Evolutionary conservation across 768 basidiomycete species (phyloP).

Genomic region (Russula sp.): DNA sequence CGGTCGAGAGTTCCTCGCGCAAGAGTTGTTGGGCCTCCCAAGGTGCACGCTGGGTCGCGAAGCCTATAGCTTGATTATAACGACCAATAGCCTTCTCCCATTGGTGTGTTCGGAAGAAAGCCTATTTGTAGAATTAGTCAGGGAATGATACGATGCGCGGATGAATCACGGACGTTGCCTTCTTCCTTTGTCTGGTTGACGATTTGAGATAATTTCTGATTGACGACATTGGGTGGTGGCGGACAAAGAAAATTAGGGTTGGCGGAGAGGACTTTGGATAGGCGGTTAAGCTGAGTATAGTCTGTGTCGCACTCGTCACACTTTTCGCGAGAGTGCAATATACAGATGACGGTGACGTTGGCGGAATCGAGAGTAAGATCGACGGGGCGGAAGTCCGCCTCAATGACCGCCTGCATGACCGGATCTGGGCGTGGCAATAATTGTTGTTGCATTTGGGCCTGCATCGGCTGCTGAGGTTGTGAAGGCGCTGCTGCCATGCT

Average conservation of each 20-base stretch:
- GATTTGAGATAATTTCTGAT: conserved; percentile 66
- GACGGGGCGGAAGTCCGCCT: conserved; percentile 60
- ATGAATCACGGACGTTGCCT: conserved; percentile 68
- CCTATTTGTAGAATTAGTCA: conserved; percentile 36
- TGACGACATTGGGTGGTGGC: conserved; percentile 73
- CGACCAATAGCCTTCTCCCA: conserved; percentile 65
- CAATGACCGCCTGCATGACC: conserved; percentile 67
- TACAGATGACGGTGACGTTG: conserved; percentile 53
- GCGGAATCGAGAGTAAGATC: conserved; percentile 52
- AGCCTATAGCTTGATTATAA: conserved; percentile 71
- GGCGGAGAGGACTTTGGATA: conserved; percentile 60
- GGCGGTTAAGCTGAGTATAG: conserved; percentile 68
- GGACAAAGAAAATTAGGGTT: conserved; percentile 72
- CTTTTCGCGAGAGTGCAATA: conserved; percentile 61
- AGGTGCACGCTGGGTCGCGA: conserved; percentile 76
- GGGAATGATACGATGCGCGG: conserved; percentile 18
- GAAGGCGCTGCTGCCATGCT: conserved; percentile 38
- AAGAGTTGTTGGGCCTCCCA: conserved; percentile 84
- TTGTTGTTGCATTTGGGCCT: conserved; percentile 34
- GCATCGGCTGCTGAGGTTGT: conserved; percentile 29
- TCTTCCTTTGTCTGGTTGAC: conserved; percentile 85
- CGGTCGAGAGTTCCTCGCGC: conserved; percentile 86
- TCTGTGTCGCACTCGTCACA: conserved; percentile 71
- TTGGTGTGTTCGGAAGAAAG: conserved; percentile 70
- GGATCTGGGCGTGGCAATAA: conserved; percentile 58